Conservation (phyloP, 2,329 filamentous ascomycete genomes). For the Cladosporium sp. region DNA sequence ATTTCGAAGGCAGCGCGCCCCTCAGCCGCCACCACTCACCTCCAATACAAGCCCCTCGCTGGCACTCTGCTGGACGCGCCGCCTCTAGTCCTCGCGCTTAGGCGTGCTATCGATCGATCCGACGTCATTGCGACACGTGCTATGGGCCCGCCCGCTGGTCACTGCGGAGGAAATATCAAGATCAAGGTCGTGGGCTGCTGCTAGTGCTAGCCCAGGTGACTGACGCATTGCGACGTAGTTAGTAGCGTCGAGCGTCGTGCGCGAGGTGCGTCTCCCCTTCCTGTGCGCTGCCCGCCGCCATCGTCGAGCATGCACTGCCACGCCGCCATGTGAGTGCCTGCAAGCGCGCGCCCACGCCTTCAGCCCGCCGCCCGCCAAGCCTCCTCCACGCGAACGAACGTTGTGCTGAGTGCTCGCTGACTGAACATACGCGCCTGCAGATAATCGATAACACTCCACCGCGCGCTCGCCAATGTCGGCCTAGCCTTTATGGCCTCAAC, state of each 20-base stretch:
- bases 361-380: slow-evolving; percentile 6
- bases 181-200: not conserved
- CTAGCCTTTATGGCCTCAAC: slow-evolving; percentile 40
- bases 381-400: not conserved
- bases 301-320: not conserved
- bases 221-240: not conserved
- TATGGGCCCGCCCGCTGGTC: not conserved
- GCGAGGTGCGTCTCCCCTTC: slow-evolving; percentile 2
- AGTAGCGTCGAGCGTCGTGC: not conserved
- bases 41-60: not conserved
- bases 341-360: slow-evolving; percentile 1
- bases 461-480: slow-evolving; percentile 15
- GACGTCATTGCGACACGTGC: not conserved
- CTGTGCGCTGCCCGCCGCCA: not conserved
- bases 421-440: slow-evolving; percentile 3
- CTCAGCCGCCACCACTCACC: not conserved
- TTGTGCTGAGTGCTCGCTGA: slow-evolving; percentile 8
- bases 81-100: not conserved
- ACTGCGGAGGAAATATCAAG: not conserved
- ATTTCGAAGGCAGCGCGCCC: not conserved
- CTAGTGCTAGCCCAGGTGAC: not conserved
- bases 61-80: not conserved
- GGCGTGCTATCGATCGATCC: not conserved
- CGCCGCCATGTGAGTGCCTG: slow-evolving; percentile 1
- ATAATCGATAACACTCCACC: not conserved